Conservation (phyloP, 352 stramenopile species). For the Phytophthora macrochlamydospora region DNA sequence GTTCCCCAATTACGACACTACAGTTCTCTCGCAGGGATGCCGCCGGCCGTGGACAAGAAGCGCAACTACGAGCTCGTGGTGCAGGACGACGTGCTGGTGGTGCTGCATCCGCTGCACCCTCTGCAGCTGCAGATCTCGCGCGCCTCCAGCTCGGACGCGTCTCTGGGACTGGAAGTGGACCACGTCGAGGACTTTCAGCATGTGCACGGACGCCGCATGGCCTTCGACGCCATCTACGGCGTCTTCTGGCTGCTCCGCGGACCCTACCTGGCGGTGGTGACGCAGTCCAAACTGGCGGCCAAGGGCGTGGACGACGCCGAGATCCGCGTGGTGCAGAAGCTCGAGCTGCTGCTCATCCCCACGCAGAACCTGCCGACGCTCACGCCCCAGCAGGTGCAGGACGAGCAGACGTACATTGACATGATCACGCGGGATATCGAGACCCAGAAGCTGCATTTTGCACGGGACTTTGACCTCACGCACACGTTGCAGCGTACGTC, state of each 20-base stretch:
- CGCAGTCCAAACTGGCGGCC: conserved; percentile 62
- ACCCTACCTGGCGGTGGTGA: conserved; percentile 76
- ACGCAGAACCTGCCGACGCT: conserved; percentile 61
- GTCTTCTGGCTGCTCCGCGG: conserved; percentile 74
- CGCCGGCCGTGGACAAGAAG: conserved; percentile 28
- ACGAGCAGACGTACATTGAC: conserved; percentile 62
- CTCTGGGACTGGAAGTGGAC: conserved; percentile 60
- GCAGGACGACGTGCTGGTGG: conserved; percentile 72
- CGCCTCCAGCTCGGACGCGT: conserved; percentile 25
- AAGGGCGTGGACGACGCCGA: conserved; percentile 55
- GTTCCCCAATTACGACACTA: no score
- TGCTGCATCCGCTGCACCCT: conserved; percentile 53
- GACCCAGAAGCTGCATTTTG: conserved; percentile 75
- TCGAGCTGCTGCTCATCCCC: conserved; percentile 72
- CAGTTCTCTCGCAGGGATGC: not conserved
- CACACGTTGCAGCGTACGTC: conserved; percentile 76
- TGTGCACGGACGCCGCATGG: conserved; percentile 73
- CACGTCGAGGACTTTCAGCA: conserved; percentile 66
- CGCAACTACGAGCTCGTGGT: conserved; percentile 67
- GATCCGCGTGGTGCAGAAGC: conserved; percentile 59
- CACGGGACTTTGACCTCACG: conserved; percentile 77
- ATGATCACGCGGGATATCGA: conserved; percentile 67
- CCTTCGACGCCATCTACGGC: conserved; percentile 82
- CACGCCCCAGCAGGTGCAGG: conserved; percentile 55
- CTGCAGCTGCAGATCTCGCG: conserved; percentile 61